Evolutionary conservation across 345 rosid genomes (phyloP), one percentile per base, ranked within the genome.

Genomic region (Dimocarpus longan): DNA sequence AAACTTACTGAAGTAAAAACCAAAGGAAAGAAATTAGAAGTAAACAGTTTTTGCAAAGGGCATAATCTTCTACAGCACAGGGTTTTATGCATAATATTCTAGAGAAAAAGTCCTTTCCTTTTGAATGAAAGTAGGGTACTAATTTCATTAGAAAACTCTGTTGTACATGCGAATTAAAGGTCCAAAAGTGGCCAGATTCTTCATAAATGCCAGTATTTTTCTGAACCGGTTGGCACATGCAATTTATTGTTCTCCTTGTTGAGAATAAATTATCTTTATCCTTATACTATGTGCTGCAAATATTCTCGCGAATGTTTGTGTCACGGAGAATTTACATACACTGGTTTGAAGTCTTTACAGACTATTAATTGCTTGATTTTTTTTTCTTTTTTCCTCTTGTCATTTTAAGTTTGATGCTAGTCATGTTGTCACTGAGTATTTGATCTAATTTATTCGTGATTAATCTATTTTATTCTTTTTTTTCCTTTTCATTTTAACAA

Each of bases 241-340:
- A 5, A 64, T 32, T 71, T 28, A 52, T 24, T 28, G 32, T 60
- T 26, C 13, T 42, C 43, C 39, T 57, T 24, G 39, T 43, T 42
- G 68, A 37, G 77, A 42, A 11, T 73, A 22, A 73, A 66, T 42
- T 60, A 37, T 60, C 54, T 59, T 42, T 40, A 40, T 73, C 54
- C 22, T 40, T 50, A 13, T 12, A 18, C 73, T 24, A 16, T 66
- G 26, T 73, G 68, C 67, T 73, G 37, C 68, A 66, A n/a, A 22
- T 42, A 59, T 12, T 74, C 60, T 42, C 21, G 39, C 39, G 16
- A 22, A 12, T 39, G 5, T 54, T 54, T 60, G 39, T 62, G n/a
- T 54, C 11, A 2, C 10, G 21, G 8, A 73, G 54, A 39, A 22
- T 73, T 56, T 39, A 13, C 22, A 13, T 24, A 3, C n/a, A 8